Conservation (phyloP, 495 filamentous ascomycete species). For the Hyaloscypha bicolor region DNA sequence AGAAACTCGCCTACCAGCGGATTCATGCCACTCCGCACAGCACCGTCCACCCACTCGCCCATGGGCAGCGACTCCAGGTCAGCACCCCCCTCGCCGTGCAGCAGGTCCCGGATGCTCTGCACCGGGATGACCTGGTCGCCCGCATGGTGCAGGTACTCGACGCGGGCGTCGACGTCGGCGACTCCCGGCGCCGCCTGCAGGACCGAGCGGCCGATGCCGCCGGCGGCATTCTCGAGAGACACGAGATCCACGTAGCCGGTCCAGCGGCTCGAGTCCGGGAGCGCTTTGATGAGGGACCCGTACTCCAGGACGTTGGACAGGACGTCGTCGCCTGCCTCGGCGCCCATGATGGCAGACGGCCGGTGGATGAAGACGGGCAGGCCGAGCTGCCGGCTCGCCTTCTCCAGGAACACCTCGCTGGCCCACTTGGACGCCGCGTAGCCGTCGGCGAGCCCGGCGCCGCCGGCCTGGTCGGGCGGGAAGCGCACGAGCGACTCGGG, state of each 20-base stretch:
- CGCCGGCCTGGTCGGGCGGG: background rate
- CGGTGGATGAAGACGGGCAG: slow-evolving; percentile 48
- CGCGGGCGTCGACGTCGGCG: background rate
- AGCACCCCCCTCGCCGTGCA: background rate
- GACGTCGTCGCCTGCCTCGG: slow-evolving; percentile 29
- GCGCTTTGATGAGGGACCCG: slow-evolving; percentile 19
- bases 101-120: background rate
- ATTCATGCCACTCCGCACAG: slow-evolving; percentile 7
- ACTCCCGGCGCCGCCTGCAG: background rate
- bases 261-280: slow-evolving; percentile 22
- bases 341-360: slow-evolving; percentile 33
- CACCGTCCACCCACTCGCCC: slow-evolving; percentile 11
- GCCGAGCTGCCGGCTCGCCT: slow-evolving; percentile 25
- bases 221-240: slow-evolving; percentile 1
- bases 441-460: slow-evolving; percentile 31
- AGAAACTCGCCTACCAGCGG: slow-evolving; percentile 12
- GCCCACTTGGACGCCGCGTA: slow-evolving; percentile 58
- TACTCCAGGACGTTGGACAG: slow-evolving; percentile 30
- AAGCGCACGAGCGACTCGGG: background rate
- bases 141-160: slow-evolving; percentile 11
- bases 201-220: background rate
- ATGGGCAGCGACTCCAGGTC: slow-evolving; percentile 1
- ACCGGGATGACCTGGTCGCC: slow-evolving; percentile 8
- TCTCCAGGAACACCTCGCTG: slow-evolving; percentile 51
- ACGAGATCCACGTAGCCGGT: slow-evolving; percentile 16